Base-by-base conservation (phyloP, 176 grass and related monocot genomes). In the Saccharum spontaneum region DNA sequence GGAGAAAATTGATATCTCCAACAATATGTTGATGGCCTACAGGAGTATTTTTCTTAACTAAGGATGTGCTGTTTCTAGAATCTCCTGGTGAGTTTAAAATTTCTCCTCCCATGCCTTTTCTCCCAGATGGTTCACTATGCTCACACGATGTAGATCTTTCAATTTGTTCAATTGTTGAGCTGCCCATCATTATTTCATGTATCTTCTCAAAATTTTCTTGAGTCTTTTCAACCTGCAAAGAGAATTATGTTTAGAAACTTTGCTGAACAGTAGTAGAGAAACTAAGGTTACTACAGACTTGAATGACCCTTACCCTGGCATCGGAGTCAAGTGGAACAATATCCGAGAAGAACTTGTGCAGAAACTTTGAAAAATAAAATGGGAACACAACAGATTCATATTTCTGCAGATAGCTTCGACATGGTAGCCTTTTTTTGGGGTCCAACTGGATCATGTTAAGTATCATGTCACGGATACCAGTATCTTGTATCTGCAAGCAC, bases 371-470 rank as follows among this genome's bases (percentile, higher is more conserved):
- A 85, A 98, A 98, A 91, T 98, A 98, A 83, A 76, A 87, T 40
- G 96, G 96, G 70, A 98, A 98, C 67, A 95, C 86, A 77, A 87
- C 84, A 67, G 88, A 89, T 76, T 87, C 89, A 86, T 94, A 98
- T 88, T 86, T 94, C 82, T 98, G 85, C 89, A 98, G 88, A 88
- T 95, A 98, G 50, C 75, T 87, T 87, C 87, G 86, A 85, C 91
- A 98, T 41, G 96, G 84, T 50, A 95, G 77, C 89, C 96, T 95
- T 85, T 92, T 87, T 67, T 90, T 87, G 37, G 96, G 93, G 73
- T 98, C 93, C 69, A 98, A 90, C 84, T 98, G 96, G 76, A 95
- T 98, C 96, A 98, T 98, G 83, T 98, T 93, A 90, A 95, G 93
- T 92, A 98, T 91, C 96, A 98, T 95, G 49, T 94, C 92, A 72